phyloP scores from a whole-genome alignment of 345 rosid species.

The Mallotus nudiflorus region DNA sequence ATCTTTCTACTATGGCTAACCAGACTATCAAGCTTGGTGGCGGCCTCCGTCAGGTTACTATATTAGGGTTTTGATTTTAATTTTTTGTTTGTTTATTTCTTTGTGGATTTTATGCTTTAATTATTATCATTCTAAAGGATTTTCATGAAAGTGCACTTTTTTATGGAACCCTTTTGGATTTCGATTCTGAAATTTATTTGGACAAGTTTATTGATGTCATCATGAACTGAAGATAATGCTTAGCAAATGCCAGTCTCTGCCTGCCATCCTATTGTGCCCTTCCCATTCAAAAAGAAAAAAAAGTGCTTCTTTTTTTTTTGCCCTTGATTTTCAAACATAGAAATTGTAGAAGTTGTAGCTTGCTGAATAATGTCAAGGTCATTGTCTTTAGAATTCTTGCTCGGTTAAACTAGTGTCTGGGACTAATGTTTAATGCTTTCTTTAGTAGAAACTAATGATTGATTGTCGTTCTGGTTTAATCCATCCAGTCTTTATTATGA shows the following conservation, averaged over 20 bases:
- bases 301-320: neutral
- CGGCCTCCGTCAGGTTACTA: conserved; percentile 79
- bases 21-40: conserved; percentile 85
- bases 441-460: neutral
- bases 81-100: neutral
- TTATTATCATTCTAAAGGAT: neutral
- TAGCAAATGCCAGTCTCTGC: neutral
- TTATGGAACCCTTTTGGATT: neutral
- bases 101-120: neutral
- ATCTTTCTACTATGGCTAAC: conserved; percentile 66
- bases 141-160: neutral
- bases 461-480: neutral
- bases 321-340: neutral
- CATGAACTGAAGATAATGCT: neutral
- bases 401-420: neutral
- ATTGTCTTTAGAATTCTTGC: neutral
- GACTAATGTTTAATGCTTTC: neutral
- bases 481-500: neutral
- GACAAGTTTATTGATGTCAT: neutral
- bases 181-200: neutral
- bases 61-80: neutral
- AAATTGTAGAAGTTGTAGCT: neutral
- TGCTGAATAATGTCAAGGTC: neutral
- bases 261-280: neutral
- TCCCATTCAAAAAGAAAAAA: neutral